Evolutionary conservation across 371 early-diverging fungal genomes (phyloP), one percentile per base, ranked within the genome.

Genomic region (Lichtheimia ornata): DNA sequence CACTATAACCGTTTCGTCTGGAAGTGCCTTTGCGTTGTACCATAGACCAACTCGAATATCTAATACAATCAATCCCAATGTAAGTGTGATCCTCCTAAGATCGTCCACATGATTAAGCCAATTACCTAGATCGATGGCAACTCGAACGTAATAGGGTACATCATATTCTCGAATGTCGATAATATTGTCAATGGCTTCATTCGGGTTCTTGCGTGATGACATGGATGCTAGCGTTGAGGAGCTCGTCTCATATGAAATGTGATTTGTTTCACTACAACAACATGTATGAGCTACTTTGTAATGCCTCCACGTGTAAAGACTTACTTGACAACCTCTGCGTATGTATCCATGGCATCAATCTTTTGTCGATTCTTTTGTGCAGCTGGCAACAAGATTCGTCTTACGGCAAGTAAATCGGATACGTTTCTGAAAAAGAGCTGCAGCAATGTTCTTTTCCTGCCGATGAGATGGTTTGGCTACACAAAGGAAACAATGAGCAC

Each of bases 31-130:
- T 17, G 93, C 92, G 9, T 71, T 87, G 73, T 97, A 99, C 99
- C 99, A 99, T 11, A 89, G 70, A n/a, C 99, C 99, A 11, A 99
- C 97, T 9, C 99, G 91, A 50, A 96, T 86, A 64, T 95, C 96
- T 90, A 62, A 7, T 22, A 35, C 18, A 27, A 56, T 45, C 40
- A 58, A 35, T 5, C 35, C 1, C 11, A 9, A 2, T 35, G 9
- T 35, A 2, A 35, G 35, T 11, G 9, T 35, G 35, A 35, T 35
- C 0, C 2, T 0, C 4, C 2, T 35, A 6, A 7, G 9, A 35
- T 11, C 0, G 35, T 24, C 40, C 17, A 49, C 12, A 22, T 27
- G 27, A 42, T 41, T 12, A 49, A 53, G 51, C 52, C 11, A 35
- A 35, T 35, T 82, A 88, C 93, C 89, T 58, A 87, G 79, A 73